Conservation (phyloP, 805 yeast species). For the Wickerhamiella spandovensis region DNA sequence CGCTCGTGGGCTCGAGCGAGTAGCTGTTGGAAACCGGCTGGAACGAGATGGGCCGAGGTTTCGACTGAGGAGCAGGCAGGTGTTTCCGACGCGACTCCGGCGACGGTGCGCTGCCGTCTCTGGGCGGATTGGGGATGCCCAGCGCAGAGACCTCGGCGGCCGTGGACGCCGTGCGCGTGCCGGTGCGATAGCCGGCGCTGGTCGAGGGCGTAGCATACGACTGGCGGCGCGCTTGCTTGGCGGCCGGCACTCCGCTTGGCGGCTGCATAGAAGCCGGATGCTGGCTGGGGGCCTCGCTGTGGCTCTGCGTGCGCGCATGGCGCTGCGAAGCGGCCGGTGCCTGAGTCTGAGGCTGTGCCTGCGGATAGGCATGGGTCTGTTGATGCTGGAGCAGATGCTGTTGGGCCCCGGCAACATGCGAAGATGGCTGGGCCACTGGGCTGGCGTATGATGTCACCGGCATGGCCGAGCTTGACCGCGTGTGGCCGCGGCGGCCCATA, state of each 20-base stretch:
- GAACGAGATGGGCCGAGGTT: slow-evolving; percentile 28
- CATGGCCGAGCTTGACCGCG: slow-evolving; percentile 5
- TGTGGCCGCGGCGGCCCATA: neutral
- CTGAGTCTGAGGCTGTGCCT: neutral
- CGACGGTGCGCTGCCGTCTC: neutral
- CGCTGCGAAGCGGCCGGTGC: neutral
- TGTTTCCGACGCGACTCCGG: slow-evolving; percentile 5
- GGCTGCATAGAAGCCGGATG: no score
- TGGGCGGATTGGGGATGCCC: slow-evolving; percentile 14
- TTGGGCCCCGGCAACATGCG: neutral
- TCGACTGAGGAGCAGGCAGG: slow-evolving; percentile 12
- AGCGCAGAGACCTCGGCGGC: slow-evolving; percentile 16
- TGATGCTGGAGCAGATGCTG: neutral
- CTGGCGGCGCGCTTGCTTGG: neutral
- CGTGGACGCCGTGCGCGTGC: neutral
- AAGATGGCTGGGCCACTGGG: neutral
- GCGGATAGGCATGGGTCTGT: neutral
- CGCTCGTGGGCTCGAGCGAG: slow-evolving; percentile 2
- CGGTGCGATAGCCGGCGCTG: neutral
- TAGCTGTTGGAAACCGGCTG: slow-evolving; percentile 19
- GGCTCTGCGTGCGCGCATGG: neutral
- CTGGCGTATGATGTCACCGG: neutral
- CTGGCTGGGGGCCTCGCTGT: no score
- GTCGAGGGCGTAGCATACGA: neutral
- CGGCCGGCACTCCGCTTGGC: neutral